Conservation (phyloP, 345 rosid species). For the Triadica sebifera region DNA sequence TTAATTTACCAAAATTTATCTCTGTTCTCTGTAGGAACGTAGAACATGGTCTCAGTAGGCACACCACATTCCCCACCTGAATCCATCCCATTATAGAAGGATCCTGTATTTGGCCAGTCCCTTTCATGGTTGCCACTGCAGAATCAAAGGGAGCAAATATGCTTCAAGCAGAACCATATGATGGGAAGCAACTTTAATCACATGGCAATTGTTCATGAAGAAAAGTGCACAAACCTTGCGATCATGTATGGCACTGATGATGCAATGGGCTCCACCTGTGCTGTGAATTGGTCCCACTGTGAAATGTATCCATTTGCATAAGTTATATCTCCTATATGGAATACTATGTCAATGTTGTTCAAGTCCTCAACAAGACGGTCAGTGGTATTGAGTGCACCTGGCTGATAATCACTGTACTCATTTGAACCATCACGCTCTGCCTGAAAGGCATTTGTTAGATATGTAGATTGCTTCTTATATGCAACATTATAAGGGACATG, state of each 20-base stretch:
- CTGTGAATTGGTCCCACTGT: conserved; percentile 50
- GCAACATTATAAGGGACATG: background rate
- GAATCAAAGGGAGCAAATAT: background rate
- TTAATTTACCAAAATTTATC: conserved; percentile 64
- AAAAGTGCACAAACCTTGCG: conserved; percentile 31
- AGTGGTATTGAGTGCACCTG: conserved; percentile 44
- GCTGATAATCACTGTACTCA: conserved; percentile 41
- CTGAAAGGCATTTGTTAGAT: conserved; percentile 21
- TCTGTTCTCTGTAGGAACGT: conserved; percentile 60
- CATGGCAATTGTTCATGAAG: background rate
- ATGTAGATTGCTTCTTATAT: background rate
- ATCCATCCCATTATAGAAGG: conserved; percentile 44
- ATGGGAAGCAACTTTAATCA: background rate
- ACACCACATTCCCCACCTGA: conserved; percentile 77
- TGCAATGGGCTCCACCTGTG: conserved; percentile 42
- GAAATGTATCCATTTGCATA: conserved; percentile 47
- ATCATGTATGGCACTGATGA: conserved; percentile 42
- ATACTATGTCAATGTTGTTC: conserved; percentile 30
- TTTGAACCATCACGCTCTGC: conserved; percentile 49
- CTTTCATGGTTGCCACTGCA: conserved; percentile 44
- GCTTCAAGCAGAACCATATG: background rate
- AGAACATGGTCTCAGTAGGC: conserved; percentile 63
- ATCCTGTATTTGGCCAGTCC: conserved; percentile 38
- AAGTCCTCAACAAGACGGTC: conserved; percentile 38
- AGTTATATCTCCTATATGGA: conserved; percentile 43